phyloP scores from a whole-genome alignment of 345 rosid genomes.

The Geranium rotundifolium region DNA sequence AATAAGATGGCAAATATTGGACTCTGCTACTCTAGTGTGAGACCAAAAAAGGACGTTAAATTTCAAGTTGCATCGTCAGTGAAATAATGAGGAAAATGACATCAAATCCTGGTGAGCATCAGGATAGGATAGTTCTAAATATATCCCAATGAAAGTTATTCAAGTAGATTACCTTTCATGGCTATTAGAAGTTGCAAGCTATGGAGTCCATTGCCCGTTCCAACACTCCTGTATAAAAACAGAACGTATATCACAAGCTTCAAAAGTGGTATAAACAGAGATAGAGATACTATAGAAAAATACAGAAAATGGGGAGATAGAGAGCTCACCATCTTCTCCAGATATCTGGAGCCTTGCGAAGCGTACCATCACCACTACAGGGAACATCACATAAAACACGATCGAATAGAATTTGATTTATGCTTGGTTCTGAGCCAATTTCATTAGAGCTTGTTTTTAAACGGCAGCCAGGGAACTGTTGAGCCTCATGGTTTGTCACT shows the following conservation, averaged over 20 bases:
- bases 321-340: conserved; percentile 77
- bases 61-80: background rate
- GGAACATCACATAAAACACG: conserved; percentile 95
- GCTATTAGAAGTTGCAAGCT: conserved; percentile 79
- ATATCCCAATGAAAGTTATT: background rate
- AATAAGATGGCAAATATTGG: background rate
- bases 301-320: background rate
- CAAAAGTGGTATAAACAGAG: background rate
- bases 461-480: conserved; percentile 82
- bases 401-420: conserved; percentile 64
- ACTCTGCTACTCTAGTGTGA: background rate
- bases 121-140: background rate
- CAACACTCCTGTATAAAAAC: conserved; percentile 48
- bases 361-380: conserved; percentile 96
- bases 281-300: background rate
- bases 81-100: background rate
- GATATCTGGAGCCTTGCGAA: conserved; percentile 94
- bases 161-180: conserved; percentile 53
- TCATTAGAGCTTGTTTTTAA: conserved; percentile 25
- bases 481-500: conserved; percentile 94
- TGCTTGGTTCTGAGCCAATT: conserved; percentile 19
- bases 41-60: background rate
- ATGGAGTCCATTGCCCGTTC: conserved; percentile 87
- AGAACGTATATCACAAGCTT: conserved; percentile 4
- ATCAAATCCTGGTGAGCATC: background rate